A percentile compares a stretch with the other conserved stretches of the same genome.
These are phyloP conservation scores for Basipetospora chlamydospora DNA, from an alignment of 2,329 filamentous ascomycete genomes.

Conservation along the genomic window DNA sequence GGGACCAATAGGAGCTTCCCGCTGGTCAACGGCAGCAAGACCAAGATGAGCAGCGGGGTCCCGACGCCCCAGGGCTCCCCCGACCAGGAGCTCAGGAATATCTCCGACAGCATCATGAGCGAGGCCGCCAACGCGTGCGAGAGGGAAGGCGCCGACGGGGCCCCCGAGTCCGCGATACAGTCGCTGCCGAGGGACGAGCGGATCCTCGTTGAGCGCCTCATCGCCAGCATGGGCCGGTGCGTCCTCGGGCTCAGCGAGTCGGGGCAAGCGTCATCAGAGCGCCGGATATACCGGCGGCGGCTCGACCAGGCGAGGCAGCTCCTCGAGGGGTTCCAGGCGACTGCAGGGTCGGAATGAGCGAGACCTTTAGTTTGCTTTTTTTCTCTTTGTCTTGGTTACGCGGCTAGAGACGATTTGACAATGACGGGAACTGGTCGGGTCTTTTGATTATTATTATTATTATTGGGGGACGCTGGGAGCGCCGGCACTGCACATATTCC, in stretches of 20 bases:
- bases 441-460: too few relatives aligned
- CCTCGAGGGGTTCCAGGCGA: conserved; percentile 43
- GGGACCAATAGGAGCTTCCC: conserved; percentile 49
- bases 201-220: conserved; percentile 42
- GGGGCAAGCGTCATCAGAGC: conserved; percentile 39
- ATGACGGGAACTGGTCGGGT: too few relatives aligned
- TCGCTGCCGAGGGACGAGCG: conserved; percentile 41
- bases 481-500: too few relatives aligned
- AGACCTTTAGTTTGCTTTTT: too few relatives aligned
- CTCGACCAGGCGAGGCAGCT: conserved; percentile 62
- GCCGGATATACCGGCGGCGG: conserved; percentile 50
- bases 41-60: conserved; percentile 29
- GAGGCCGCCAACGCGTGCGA: conserved; percentile 30
- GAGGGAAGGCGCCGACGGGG: conserved; percentile 15
- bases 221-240: conserved; percentile 44
- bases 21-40: conserved; percentile 33
- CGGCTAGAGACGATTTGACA: too few relatives aligned
- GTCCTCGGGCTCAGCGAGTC: conserved; percentile 43
- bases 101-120: conserved; percentile 32
- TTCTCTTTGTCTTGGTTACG: too few relatives aligned
- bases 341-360: background rate
- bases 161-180: conserved; percentile 26
- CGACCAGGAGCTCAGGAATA: conserved; percentile 31
- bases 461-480: too few relatives aligned
- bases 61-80: conserved; percentile 34